A percentile compares a stretch with the other conserved stretches of the same genome.
phyloP scores from a whole-genome alignment of 2,329 filamentous ascomycete genomes.

The Alternaria triticimaculans region DNA sequence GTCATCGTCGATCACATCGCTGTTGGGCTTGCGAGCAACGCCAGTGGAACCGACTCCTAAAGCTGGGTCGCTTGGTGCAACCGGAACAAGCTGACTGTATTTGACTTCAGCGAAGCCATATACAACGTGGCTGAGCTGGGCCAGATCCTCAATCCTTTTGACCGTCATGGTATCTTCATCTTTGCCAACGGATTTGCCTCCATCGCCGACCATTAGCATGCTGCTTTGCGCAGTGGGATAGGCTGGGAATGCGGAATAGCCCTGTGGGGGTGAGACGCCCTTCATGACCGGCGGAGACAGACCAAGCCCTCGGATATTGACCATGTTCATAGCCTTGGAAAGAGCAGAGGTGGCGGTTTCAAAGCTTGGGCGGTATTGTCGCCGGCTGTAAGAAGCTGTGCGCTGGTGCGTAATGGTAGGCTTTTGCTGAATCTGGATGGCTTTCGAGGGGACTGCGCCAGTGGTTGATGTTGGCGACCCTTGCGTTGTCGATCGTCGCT shows the following conservation, averaged over 20 bases:
- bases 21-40: conserved; percentile 44
- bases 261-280: conserved; percentile 72
- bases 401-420: conserved; percentile 71
- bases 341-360: conserved; percentile 88
- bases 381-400: conserved; percentile 78
- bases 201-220: conserved; percentile 67
- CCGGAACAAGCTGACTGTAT: conserved; percentile 92
- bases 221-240: conserved; percentile 79
- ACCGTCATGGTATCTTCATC: conserved; percentile 84
- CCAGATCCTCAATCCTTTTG: conserved; percentile 86
- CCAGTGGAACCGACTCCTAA: conserved; percentile 65
- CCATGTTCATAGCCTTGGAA: conserved; percentile 92
- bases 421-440: conserved; percentile 75
- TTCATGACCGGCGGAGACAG: conserved; percentile 66
- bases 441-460: conserved; percentile 74
- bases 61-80: conserved; percentile 76
- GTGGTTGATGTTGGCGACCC: conserved; percentile 72
- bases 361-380: conserved; percentile 74
- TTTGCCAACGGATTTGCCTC: conserved; percentile 64
- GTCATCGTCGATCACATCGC: conserved; percentile 60
- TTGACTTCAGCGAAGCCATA: conserved; percentile 99
- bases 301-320: conserved; percentile 77
- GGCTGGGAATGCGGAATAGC: conserved; percentile 82
- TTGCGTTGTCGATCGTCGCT: conserved; percentile 80
- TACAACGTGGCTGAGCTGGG: conserved; percentile 92